phyloP scores from a whole-genome alignment of 257 asterid genomes.

The Cordia subcordata region DNA sequence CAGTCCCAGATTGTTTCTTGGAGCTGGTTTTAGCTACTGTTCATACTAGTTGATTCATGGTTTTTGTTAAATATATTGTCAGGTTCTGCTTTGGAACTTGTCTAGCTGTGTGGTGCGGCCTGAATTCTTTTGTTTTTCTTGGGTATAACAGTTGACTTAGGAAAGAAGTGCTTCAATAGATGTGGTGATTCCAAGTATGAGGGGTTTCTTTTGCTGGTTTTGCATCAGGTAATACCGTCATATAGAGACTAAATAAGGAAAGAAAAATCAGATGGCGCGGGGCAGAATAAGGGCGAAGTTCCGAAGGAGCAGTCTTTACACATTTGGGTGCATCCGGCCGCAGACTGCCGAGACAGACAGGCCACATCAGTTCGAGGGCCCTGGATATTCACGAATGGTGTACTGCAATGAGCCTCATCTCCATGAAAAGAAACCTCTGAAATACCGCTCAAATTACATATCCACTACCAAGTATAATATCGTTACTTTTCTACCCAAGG shows the following conservation, averaged over 20 bases:
- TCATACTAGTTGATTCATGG: background rate
- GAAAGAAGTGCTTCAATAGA: background rate
- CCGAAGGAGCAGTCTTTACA: constrained; percentile 72
- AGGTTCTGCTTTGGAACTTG: background rate
- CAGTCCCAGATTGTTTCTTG: background rate
- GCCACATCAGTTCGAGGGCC: constrained; percentile 49
- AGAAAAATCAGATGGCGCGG: constrained; percentile 41
- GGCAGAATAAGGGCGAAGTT: constrained; percentile 79
- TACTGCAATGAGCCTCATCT: constrained; percentile 72
- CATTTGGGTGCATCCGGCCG: constrained; percentile 63
- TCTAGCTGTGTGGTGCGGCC: background rate
- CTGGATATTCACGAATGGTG: constrained; percentile 81
- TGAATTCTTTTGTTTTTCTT: no score
- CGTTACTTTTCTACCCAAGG: constrained; percentile 82
- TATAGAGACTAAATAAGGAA: constrained; percentile 16
- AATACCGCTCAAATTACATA: constrained; percentile 66
- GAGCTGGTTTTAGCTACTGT: background rate
- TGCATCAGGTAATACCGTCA: constrained; percentile 17
- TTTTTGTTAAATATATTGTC: background rate
- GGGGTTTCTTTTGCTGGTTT: constrained; percentile 25
- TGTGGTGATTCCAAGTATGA: constrained; percentile 20
- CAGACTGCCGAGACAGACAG: constrained; percentile 41
- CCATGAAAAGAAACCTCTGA: constrained; percentile 65
- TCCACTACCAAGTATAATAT: constrained; percentile 90
- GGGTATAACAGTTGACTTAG: background rate